phyloP scores from a whole-genome alignment of 257 asterid genomes.

The Prunella vulgaris region DNA sequence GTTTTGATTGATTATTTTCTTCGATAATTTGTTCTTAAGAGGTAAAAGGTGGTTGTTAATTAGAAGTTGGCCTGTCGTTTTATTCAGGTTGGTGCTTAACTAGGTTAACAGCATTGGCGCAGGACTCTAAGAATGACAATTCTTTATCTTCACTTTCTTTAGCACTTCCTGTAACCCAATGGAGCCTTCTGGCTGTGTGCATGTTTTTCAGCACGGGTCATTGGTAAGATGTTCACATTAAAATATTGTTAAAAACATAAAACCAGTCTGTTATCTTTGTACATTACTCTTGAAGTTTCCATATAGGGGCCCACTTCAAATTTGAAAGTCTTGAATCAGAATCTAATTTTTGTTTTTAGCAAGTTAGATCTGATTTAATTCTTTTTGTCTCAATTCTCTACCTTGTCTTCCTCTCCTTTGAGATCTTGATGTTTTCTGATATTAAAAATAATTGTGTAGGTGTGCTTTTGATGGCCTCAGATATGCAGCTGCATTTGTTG shows the following conservation, averaged over 20 bases:
- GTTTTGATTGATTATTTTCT: neutral
- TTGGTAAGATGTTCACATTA: constrained; percentile 64
- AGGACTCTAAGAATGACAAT: constrained; percentile 25
- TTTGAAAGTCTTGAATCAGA: too few species aligned
- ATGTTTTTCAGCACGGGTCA: constrained; percentile 94
- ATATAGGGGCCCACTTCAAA: too few species aligned
- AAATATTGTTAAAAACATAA: neutral
- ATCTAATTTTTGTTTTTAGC: too few species aligned
- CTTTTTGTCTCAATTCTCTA: too few species aligned
- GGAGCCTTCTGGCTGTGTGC: constrained; percentile 81
- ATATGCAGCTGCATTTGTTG: constrained; percentile 89
- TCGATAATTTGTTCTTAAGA: neutral
- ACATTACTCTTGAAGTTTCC: too few species aligned
- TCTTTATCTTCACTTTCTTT: constrained; percentile 44
- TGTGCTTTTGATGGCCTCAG: constrained; percentile 98
- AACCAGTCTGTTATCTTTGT: neutral
- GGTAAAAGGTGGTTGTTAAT: neutral
- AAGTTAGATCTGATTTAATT: too few species aligned
- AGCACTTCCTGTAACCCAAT: constrained; percentile 68
- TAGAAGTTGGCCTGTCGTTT: constrained; percentile 1
- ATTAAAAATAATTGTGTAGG: constrained; percentile 41
- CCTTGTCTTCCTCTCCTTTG: constrained; percentile 2
- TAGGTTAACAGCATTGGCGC: constrained; percentile 42
- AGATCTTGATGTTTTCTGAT: constrained; percentile 19
- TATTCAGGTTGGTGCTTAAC: constrained; percentile 73